These are phyloP conservation scores for Chlorella variabilis DNA, from an alignment of 163 green algal species.

Conservation along the genomic window DNA sequence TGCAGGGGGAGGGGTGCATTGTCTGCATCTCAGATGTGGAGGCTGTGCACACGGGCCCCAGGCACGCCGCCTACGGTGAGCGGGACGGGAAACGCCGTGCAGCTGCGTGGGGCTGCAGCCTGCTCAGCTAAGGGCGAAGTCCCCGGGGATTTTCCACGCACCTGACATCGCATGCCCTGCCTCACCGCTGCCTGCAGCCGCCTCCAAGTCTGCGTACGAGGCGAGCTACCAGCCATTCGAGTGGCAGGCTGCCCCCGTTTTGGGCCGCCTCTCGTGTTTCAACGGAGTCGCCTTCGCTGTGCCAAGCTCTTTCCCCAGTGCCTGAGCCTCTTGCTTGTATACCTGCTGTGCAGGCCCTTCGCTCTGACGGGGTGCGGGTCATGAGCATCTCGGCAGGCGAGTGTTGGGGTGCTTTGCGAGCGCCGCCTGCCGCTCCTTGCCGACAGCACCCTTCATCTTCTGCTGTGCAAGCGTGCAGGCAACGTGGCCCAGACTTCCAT, in stretches of 20 bases:
- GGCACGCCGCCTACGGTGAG: conserved; percentile 31
- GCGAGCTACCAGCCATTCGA: not conserved
- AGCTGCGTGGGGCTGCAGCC: no score
- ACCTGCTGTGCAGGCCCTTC: not conserved
- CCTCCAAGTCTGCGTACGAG: not conserved
- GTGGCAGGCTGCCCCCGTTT: not conserved
- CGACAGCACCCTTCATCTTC: no score
- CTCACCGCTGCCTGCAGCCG: not conserved
- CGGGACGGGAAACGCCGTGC: no score
- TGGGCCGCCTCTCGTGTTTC: no score
- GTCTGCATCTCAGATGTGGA: conserved; percentile 42
- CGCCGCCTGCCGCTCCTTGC: not conserved
- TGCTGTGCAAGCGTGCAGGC: not conserved
- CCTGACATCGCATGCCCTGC: not conserved
- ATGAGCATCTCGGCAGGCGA: not conserved
- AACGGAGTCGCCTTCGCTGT: no score
- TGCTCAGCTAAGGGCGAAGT: not conserved
- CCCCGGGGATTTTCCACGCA: conserved; percentile 25
- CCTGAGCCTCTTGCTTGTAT: no score
- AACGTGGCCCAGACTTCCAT: conserved; percentile 36
- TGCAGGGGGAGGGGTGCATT: conserved; percentile 27
- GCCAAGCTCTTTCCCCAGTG: no score
- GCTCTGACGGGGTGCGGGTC: not conserved
- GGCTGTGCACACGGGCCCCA: conserved; percentile 37
- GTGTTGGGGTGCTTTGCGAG: no score